These are phyloP conservation scores for Rostrohypoxylon terebratum DNA, from an alignment of 495 filamentous ascomycete species.

Conservation along the genomic window DNA sequence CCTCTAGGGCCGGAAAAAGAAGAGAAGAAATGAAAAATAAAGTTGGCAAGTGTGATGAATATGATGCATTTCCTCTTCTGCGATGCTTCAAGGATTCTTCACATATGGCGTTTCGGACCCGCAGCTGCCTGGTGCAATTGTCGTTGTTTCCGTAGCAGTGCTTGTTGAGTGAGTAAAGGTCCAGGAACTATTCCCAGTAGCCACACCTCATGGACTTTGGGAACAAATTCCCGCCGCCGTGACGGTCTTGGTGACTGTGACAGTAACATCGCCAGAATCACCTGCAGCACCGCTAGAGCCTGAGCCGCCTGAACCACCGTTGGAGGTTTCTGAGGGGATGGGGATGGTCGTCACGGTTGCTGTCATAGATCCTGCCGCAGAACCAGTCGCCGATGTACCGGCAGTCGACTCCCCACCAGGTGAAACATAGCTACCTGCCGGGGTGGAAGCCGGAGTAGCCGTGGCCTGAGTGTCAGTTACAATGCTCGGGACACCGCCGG, in stretches of 20 bases:
- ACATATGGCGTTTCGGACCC: slow-evolving; percentile 17
- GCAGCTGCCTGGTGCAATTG: slow-evolving; percentile 17
- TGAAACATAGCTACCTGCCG: slow-evolving; percentile 42
- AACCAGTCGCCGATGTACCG: slow-evolving; percentile 7
- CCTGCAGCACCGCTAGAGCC: background rate
- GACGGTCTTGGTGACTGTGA: slow-evolving; percentile 46
- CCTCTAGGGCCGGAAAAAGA: slow-evolving; percentile 37
- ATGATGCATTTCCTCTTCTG: background rate
- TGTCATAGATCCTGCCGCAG: background rate
- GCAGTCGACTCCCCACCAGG: slow-evolving; percentile 36
- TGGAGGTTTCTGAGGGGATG: slow-evolving; percentile 29
- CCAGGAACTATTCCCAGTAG: slow-evolving; percentile 16
- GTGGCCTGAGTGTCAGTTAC: slow-evolving; percentile 32
- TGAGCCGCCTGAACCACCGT: slow-evolving; percentile 3
- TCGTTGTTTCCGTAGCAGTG: slow-evolving; percentile 30
- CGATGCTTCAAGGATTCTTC: slow-evolving; percentile 22
- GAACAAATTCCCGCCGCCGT: slow-evolving; percentile 39
- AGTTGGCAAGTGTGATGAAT: background rate
- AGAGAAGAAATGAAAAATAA: slow-evolving; percentile 16
- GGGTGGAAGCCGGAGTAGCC: slow-evolving; percentile 23
- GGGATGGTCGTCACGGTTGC: slow-evolving; percentile 22
- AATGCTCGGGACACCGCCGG: background rate
- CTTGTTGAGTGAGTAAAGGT: slow-evolving; percentile 29
- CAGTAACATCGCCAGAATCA: slow-evolving; percentile 30
- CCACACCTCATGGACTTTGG: slow-evolving; percentile 41